phyloP scores from a whole-genome alignment of 192 early-diverging fungal genomes.

The Paraglomus occultum region DNA sequence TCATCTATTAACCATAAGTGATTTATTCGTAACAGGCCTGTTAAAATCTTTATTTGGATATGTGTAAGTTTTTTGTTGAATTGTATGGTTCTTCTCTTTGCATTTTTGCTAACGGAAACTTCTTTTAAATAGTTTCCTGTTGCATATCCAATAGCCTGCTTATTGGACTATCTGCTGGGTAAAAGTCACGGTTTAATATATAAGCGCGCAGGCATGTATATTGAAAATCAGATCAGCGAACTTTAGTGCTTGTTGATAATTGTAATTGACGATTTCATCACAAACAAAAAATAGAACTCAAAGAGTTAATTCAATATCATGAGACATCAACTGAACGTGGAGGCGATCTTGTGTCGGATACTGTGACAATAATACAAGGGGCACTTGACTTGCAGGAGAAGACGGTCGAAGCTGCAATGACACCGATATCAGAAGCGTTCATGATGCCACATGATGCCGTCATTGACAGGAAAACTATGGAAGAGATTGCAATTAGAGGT shows the following conservation, averaged over 20 bases:
- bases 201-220: conserved; percentile 60
- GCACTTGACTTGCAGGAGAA: conserved; percentile 66
- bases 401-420: conserved; percentile 60
- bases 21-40: conserved; percentile 35
- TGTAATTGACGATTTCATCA: too few relatives aligned
- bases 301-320: conserved; percentile 62
- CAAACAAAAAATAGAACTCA: conserved; percentile 54
- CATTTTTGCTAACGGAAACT: too few relatives aligned
- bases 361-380: conserved; percentile 66
- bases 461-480: conserved; percentile 50
- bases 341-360: conserved; percentile 62
- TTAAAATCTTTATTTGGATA: conserved; percentile 55
- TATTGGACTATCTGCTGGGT: conserved; percentile 82
- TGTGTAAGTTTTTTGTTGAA: conserved; percentile 46
- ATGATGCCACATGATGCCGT: conserved; percentile 39
- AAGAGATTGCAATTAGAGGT: conserved; percentile 56
- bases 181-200: conserved; percentile 77
- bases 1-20: too few relatives aligned
- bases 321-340: conserved; percentile 47
- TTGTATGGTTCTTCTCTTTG: neutral
- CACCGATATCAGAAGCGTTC: conserved; percentile 39
- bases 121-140: conserved; percentile 56
- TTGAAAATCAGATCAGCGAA: too few relatives aligned
- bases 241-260: too few relatives aligned
- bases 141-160: conserved; percentile 82